Percentiles rank a stretch among this genome's conserved stretches.
Evolutionary conservation across 2,329 filamentous ascomycete genomes (phyloP).

Genomic region (Uncinocarpus reesii): DNA sequence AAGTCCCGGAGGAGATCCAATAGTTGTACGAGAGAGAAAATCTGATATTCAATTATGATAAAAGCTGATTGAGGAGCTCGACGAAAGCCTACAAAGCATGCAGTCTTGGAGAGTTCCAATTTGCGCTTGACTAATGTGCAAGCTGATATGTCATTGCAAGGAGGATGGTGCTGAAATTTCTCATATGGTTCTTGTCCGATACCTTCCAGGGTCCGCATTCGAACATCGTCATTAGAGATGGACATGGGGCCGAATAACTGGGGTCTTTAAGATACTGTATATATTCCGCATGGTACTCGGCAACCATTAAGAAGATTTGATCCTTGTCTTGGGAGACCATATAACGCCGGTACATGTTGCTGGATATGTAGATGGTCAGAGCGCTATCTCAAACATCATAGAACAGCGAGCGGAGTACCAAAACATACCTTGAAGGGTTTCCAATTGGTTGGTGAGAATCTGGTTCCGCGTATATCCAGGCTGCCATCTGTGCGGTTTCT

Average conservation of each 20-base stretch:
- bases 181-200: too few species aligned
- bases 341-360: constrained; percentile 6
- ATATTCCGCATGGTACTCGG: constrained; percentile 15
- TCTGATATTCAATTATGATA: too few species aligned
- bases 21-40: too few species aligned
- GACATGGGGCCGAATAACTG: not conserved
- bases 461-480: constrained; percentile 16
- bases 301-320: constrained; percentile 15
- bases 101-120: too few species aligned
- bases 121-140: too few species aligned
- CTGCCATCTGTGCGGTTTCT: constrained; percentile 16
- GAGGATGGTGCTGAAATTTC: too few species aligned
- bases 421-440: not conserved
- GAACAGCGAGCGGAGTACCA: not conserved
- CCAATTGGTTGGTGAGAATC: not conserved
- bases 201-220: constrained; percentile 6
- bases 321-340: constrained; percentile 15
- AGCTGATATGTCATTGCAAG: too few species aligned
- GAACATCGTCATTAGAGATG: constrained; percentile 5
- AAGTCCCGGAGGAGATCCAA: too few species aligned
- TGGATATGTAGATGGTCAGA: not conserved
- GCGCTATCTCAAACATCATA: not conserved
- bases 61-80: too few species aligned
- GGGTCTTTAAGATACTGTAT: constrained; percentile 9
- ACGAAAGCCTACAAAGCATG: too few species aligned